Percentiles rank a stretch among this genome's conserved stretches.
Conservation (phyloP, 768 basidiomycete genomes). For the Erythrobasidium yunnanense region DNA sequence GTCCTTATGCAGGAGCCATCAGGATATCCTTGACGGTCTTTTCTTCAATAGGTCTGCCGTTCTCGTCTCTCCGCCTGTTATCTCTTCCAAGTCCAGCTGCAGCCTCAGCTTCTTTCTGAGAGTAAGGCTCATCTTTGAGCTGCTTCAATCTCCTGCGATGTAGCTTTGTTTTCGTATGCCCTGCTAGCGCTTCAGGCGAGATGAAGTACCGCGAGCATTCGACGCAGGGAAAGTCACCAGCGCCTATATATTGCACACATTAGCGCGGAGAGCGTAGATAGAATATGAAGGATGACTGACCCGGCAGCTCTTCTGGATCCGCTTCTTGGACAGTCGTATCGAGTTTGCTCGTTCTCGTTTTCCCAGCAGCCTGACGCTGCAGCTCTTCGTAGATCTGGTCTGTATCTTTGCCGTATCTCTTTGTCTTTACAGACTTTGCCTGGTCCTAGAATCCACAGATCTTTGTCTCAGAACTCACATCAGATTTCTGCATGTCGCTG, state of each 20-base stretch:
- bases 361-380: not conserved
- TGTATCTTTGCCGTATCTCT: slow-evolving; percentile 5
- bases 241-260: not conserved
- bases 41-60: not conserved
- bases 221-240: slow-evolving; percentile 24
- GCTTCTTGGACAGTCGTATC: slow-evolving; percentile 10
- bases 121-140: slow-evolving; percentile 28
- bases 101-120: slow-evolving; percentile 9
- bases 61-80: slow-evolving; percentile 17
- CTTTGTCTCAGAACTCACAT: no score
- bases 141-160: slow-evolving; percentile 29
- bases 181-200: not conserved
- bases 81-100: slow-evolving; percentile 25
- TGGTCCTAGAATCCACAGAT: no score
- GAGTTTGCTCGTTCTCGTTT: not conserved
- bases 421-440: slow-evolving; percentile 20
- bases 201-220: slow-evolving; percentile 31
- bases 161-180: slow-evolving; percentile 27
- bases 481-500: not conserved
- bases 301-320: slow-evolving; percentile 22
- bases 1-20: not conserved
- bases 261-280: not conserved
- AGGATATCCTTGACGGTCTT: not conserved
- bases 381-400: slow-evolving; percentile 24
- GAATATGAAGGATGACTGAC: not conserved